Percentiles rank a stretch among this genome's conserved stretches.
These are phyloP conservation scores for Globisporangium barbulae DNA, from an alignment of 352 stramenopile genomes.

Conservation along the genomic window DNA sequence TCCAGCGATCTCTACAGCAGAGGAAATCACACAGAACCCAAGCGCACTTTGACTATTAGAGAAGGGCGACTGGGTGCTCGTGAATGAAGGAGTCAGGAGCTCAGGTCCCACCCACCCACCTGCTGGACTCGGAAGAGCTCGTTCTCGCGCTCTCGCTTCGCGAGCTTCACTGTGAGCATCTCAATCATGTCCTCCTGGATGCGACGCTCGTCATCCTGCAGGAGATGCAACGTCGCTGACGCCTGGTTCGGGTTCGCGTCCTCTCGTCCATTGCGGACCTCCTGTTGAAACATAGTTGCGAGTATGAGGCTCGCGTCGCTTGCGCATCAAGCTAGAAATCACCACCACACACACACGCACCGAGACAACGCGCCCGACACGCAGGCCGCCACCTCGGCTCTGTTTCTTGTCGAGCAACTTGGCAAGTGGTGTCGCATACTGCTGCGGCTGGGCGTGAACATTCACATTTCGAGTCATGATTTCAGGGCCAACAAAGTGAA, in stretches of 20 bases:
- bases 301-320: too few species aligned
- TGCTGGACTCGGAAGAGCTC: slow-evolving; percentile 46
- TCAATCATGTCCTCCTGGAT: slow-evolving; percentile 62
- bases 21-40: too few species aligned
- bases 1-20: slow-evolving; percentile 8
- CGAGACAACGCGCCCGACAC: slow-evolving; percentile 51
- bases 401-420: slow-evolving; percentile 12
- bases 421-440: neutral
- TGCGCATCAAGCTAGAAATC: neutral
- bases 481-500: neutral
- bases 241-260: slow-evolving; percentile 20
- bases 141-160: slow-evolving; percentile 61
- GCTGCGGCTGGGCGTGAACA: neutral
- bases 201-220: slow-evolving; percentile 45
- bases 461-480: neutral
- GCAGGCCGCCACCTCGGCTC: slow-evolving; percentile 31
- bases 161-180: slow-evolving; percentile 56
- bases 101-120: slow-evolving; percentile 17
- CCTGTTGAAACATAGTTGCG: slow-evolving; percentile 19
- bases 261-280: slow-evolving; percentile 22
- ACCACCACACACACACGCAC: slow-evolving; percentile 22
- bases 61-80: too few species aligned
- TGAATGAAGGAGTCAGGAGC: neutral
- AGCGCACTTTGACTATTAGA: too few species aligned
- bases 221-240: slow-evolving; percentile 17